A percentile compares a stretch with the other conserved stretches of the same genome.
Evolutionary conservation across 2,329 filamentous ascomycete species (phyloP).

Genomic region (Penicillium fuscoglaucum): DNA sequence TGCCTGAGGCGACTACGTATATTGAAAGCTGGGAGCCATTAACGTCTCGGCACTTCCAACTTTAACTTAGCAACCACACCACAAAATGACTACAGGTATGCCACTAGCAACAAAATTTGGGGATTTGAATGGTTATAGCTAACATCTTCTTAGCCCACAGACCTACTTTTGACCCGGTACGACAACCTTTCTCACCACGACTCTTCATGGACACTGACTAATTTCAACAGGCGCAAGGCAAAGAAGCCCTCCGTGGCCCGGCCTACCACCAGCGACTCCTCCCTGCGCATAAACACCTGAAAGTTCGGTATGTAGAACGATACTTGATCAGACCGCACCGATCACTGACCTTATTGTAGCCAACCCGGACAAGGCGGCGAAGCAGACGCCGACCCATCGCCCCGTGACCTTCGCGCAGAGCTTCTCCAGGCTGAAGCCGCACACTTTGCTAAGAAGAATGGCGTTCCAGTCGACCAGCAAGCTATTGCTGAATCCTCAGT

Average conservation of each 20-base stretch:
- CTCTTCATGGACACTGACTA: slow-evolving; percentile 28
- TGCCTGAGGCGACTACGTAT: slow-evolving; percentile 6
- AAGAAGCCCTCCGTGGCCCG: slow-evolving; percentile 88
- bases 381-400: slow-evolving; percentile 59
- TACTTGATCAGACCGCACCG: background rate
- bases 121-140: slow-evolving; percentile 4
- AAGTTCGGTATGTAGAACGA: slow-evolving; percentile 63
- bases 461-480: slow-evolving; percentile 54
- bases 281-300: slow-evolving; percentile 89
- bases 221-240: slow-evolving; percentile 71
- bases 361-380: slow-evolving; percentile 88
- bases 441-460: slow-evolving; percentile 82
- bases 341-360: slow-evolving; percentile 42
- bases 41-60: background rate
- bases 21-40: background rate
- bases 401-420: slow-evolving; percentile 82
- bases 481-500: slow-evolving; percentile 40
- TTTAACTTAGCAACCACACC: background rate
- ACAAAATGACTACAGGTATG: slow-evolving; percentile 47
- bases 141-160: slow-evolving; percentile 61
- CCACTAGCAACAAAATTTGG: background rate
- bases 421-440: slow-evolving; percentile 84
- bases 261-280: slow-evolving; percentile 96
- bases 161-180: slow-evolving; percentile 93
- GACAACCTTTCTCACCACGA: slow-evolving; percentile 22